phyloP scores from a whole-genome alignment of 345 rosid genomes.

The Psidium guajava region DNA sequence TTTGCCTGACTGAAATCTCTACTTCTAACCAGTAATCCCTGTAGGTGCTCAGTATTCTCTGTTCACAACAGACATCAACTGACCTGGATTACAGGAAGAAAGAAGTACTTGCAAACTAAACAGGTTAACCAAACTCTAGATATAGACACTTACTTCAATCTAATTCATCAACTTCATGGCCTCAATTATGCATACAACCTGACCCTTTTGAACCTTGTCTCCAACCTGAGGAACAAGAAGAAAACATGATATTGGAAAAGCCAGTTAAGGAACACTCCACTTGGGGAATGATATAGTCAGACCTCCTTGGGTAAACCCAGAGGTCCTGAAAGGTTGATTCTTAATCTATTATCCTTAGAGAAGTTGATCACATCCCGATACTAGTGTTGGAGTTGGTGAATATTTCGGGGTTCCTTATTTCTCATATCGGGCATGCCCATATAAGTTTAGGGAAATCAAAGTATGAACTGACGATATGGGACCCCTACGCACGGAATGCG shows the following conservation, averaged over 20 bases:
- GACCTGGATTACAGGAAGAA: background rate
- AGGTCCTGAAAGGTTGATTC: background rate
- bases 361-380: background rate
- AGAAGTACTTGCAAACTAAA: background rate
- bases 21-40: background rate
- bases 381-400: too few species aligned
- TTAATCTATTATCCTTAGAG: background rate
- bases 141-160: background rate
- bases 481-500: too few species aligned
- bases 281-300: background rate
- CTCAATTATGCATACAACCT: slow-evolving; percentile 6
- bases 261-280: background rate
- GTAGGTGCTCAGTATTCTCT: background rate
- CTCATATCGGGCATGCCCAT: too few species aligned
- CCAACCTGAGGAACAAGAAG: background rate
- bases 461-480: too few species aligned
- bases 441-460: too few species aligned
- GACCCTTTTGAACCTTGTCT: slow-evolving; percentile 8
- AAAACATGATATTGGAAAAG: background rate
- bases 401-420: too few species aligned
- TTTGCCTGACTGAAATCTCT: background rate
- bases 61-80: background rate
- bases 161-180: slow-evolving; percentile 8
- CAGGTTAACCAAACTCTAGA: background rate
- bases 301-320: background rate